phyloP scores from a whole-genome alignment of 2,329 filamentous ascomycete genomes.

The Ceratocystiopsis sp. region DNA sequence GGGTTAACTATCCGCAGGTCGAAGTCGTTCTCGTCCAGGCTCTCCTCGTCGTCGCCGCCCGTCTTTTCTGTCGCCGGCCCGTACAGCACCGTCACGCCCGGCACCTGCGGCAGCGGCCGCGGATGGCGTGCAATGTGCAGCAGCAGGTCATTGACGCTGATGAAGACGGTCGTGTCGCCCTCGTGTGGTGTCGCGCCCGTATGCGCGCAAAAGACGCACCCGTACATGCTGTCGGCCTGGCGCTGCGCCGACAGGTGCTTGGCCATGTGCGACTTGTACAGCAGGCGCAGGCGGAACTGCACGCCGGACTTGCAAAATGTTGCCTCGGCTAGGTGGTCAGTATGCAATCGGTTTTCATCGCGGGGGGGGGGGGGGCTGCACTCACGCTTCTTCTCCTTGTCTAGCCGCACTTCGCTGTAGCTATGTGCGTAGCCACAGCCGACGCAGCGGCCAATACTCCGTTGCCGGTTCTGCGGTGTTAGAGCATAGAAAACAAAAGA shows the following conservation, averaged over 20 bases:
- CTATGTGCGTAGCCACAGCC: slow-evolving; percentile 15
- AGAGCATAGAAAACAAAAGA: slow-evolving; percentile 1
- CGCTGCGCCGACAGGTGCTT: slow-evolving; percentile 11
- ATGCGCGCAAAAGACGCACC: slow-evolving; percentile 23
- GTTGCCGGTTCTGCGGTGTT: slow-evolving; percentile 10
- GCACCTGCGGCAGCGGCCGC: slow-evolving; percentile 21
- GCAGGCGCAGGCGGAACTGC: slow-evolving; percentile 22
- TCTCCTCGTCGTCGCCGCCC: slow-evolving; percentile 6
- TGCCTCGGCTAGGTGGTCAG: slow-evolving; percentile 14
- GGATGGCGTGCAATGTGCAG: slow-evolving; percentile 23
- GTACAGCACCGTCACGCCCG: slow-evolving; percentile 22
- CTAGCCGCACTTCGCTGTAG: slow-evolving; percentile 16
- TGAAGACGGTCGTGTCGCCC: slow-evolving; percentile 25
- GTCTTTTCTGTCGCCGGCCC: slow-evolving; percentile 6
- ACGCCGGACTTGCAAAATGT: slow-evolving; percentile 18
- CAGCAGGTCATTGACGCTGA: slow-evolving; percentile 19
- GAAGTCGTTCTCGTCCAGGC: slow-evolving; percentile 14
- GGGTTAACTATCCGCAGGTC: slow-evolving; percentile 21
- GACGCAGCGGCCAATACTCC: slow-evolving; percentile 12
- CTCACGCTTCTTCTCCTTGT: slow-evolving; percentile 16
- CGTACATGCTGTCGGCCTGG: slow-evolving; percentile 18
- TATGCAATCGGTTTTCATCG: too few species aligned
- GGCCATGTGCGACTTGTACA: slow-evolving; percentile 26
- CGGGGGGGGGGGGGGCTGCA: neutral
- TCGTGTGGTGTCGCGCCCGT: slow-evolving; percentile 18